These are phyloP conservation scores for Penicillium subrubescens DNA, from an alignment of 495 filamentous ascomycete species.

Conservation along the genomic window DNA sequence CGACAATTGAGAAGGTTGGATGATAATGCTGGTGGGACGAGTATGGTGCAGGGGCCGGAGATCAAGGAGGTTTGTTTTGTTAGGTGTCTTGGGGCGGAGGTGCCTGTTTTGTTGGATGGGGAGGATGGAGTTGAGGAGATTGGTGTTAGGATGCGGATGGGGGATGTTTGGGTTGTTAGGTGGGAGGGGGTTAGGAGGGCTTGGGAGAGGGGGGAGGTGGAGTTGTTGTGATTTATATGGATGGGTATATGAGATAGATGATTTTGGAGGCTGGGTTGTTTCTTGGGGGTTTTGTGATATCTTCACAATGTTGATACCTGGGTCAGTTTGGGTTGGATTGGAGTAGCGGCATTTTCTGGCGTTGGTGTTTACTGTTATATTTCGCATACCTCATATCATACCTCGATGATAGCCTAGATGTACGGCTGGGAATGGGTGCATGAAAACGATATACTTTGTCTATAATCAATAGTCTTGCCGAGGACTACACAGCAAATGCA, in stretches of 20 bases:
- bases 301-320: background rate
- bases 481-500: background rate
- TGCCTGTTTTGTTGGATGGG: slow-evolving; percentile 54
- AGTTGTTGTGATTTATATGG: slow-evolving; percentile 65
- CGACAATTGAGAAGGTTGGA: slow-evolving; percentile 74
- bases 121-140: slow-evolving; percentile 59
- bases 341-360: slow-evolving; percentile 13
- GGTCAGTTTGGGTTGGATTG: background rate
- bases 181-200: slow-evolving; percentile 79
- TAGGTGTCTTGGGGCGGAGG: slow-evolving; percentile 63
- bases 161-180: slow-evolving; percentile 83
- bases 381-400: background rate
- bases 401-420: background rate
- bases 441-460: background rate
- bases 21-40: slow-evolving; percentile 84
- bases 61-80: slow-evolving; percentile 81
- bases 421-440: background rate
- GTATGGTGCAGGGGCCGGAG: slow-evolving; percentile 91
- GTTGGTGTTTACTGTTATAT: slow-evolving; percentile 3
- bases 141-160: slow-evolving; percentile 62
- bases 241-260: background rate
- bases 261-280: background rate
- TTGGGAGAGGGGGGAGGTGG: slow-evolving; percentile 73
- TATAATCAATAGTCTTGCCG: background rate
- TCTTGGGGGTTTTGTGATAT: background rate